A percentile compares a stretch with the other conserved stretches of the same genome.
Conservation (phyloP, 352 stramenopile species). For the Peronospora tabacina region DNA sequence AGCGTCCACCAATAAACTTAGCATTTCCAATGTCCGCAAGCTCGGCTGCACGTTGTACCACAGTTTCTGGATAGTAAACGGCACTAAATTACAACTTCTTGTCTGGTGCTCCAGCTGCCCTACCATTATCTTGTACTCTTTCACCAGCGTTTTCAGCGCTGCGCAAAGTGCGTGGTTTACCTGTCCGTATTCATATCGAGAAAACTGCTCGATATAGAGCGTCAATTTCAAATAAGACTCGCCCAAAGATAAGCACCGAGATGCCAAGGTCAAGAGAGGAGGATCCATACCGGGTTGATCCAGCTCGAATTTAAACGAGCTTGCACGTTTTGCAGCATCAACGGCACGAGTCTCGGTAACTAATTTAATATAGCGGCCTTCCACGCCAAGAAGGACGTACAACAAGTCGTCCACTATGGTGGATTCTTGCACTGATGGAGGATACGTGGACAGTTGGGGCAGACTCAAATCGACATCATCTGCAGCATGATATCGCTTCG, state of each 20-base stretch:
- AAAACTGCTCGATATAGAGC: conserved; percentile 76
- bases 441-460: conserved; percentile 61
- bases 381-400: conserved; percentile 71
- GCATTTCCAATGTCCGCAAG: conserved; percentile 88
- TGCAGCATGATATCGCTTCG: conserved; percentile 31
- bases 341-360: conserved; percentile 34
- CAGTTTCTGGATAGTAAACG: conserved; percentile 87
- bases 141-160: conserved; percentile 85
- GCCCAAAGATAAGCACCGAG: conserved; percentile 58
- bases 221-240: conserved; percentile 74
- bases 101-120: conserved; percentile 84
- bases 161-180: conserved; percentile 92
- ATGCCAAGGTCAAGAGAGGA: conserved; percentile 60
- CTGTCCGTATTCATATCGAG: conserved; percentile 88
- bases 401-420: conserved; percentile 81
- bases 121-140: conserved; percentile 91
- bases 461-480: conserved; percentile 45
- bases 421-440: conserved; percentile 67
- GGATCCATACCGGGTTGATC: conserved; percentile 76
- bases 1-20: conserved; percentile 74
- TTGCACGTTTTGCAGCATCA: conserved; percentile 22
- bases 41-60: conserved; percentile 90
- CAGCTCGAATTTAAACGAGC: conserved; percentile 56
- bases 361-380: conserved; percentile 78
- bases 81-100: conserved; percentile 22